phyloP scores from a whole-genome alignment of 2,329 filamentous ascomycete species.

The Calonectria crousiana region DNA sequence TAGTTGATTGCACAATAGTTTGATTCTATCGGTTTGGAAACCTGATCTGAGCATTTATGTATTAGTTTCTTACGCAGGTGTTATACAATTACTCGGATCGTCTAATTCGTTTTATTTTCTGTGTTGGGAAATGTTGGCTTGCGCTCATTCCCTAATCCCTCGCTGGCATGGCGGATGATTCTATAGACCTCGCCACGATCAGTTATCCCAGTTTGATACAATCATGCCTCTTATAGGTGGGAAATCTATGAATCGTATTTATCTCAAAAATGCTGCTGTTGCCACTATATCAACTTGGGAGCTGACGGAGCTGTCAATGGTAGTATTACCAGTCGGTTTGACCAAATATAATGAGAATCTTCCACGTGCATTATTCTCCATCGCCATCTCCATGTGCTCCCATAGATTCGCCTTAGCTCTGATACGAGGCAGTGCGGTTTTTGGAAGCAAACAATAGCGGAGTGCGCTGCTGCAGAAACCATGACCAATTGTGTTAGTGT shows the following conservation, averaged over 20 bases:
- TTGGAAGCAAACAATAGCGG: background rate
- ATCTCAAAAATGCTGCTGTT: background rate
- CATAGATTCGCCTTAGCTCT: background rate
- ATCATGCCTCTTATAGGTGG: too few relatives aligned
- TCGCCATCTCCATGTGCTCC: background rate
- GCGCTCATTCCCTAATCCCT: too few relatives aligned
- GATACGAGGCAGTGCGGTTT: background rate
- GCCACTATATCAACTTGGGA: background rate
- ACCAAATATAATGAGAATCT: background rate
- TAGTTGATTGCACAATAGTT: too few relatives aligned
- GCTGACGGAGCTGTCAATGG: background rate
- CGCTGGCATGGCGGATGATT: background rate
- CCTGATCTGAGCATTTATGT: too few relatives aligned
- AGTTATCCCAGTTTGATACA: background rate
- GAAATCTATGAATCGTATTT: background rate
- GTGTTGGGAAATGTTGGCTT: too few relatives aligned
- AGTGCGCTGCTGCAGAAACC: background rate
- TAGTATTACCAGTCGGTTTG: background rate
- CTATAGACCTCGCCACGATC: too few relatives aligned
- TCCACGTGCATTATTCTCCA: background rate
- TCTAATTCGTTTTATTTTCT: too few relatives aligned
- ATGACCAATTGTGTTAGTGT: background rate
- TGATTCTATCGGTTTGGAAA: too few relatives aligned
- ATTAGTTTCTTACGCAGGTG: too few relatives aligned
- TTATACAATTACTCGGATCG: too few relatives aligned